These are phyloP conservation scores for Candida silvatica DNA, from an alignment of 805 yeast species.

Conservation along the genomic window DNA sequence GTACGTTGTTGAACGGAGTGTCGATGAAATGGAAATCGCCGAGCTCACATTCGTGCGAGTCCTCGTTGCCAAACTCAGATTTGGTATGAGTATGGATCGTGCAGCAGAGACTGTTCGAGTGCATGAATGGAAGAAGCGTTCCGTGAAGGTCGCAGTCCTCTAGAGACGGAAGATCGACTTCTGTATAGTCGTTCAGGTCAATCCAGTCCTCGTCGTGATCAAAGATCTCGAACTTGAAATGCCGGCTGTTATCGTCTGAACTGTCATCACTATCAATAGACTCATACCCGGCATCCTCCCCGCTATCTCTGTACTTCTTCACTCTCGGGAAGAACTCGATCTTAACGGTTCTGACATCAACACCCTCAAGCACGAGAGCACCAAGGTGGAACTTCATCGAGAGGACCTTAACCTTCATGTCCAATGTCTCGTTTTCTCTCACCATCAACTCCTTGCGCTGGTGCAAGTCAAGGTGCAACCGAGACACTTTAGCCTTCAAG, in stretches of 20 bases:
- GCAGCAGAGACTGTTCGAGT: conserved; percentile 63
- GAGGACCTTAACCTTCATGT: conserved; percentile 38
- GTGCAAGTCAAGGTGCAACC: conserved; percentile 53
- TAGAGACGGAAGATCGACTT: conserved; percentile 37
- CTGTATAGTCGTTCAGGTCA: conserved; percentile 54
- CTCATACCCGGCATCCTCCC: too few species aligned
- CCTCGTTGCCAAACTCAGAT: conserved; percentile 37
- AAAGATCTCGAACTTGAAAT: conserved; percentile 24
- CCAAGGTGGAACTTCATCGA: conserved; percentile 60
- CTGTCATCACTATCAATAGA: too few species aligned
- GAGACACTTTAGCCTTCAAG: conserved; percentile 48
- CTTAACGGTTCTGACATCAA: conserved; percentile 53
- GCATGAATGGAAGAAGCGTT: conserved; percentile 52
- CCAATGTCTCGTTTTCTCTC: conserved; percentile 39
- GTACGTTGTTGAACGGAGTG: conserved; percentile 49
- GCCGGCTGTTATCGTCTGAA: conserved; percentile 1
- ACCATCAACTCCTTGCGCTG: conserved; percentile 43
- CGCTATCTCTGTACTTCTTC: too few species aligned
- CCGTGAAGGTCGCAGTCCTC: conserved; percentile 30
- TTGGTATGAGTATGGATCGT: conserved; percentile 39
- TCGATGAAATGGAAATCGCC: conserved; percentile 25
- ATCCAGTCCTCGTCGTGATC: conserved; percentile 55
- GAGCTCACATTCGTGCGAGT: conserved; percentile 59
- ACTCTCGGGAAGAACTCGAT: conserved; percentile 28
- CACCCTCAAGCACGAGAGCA: conserved; percentile 40